Base-by-base conservation (phyloP, 2,329 filamentous ascomycete genomes). In the Aspergillus felis region DNA sequence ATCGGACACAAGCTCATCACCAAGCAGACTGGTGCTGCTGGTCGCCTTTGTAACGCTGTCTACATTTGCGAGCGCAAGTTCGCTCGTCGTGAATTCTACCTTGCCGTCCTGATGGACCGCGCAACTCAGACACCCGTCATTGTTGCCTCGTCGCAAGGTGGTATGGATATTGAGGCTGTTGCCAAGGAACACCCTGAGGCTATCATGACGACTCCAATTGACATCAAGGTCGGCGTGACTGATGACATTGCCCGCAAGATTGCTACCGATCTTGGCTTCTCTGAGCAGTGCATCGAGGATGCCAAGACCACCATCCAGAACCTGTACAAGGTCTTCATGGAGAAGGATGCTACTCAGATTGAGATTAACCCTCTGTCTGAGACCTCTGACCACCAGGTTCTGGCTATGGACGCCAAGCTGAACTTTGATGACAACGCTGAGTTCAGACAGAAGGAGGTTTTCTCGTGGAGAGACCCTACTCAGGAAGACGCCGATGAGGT, bases 31-130 rank as follows among this genome's bases (percentile, higher is more conserved):
- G 94, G 94, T 76, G 91, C 93, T 68, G 85, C 79, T 69, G 94
- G 94, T 74, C 91, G 94, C 77, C 86, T 96, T 76, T 99, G 94
- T 86, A 97, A 90, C 79, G 86, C 92, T 64, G 94, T 99, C 75
- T 97, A 96, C 84, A 97, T 99, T 76, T 96, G 93, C 81, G 94
- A 99, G 85, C 92, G 94, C 85, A 99, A 99, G 84, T 99, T 97
- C 74, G 94, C 94, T 69, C 92, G 94, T 68, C 89, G 94, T 74
- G 94, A 99, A 81, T 99, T 99, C 83, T 99, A 99, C 84, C 88
- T 99, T 58, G 94, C 94, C 72, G 89, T 99, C 72, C 88, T 99
- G 70, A 97, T 99, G 94, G 94, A 99, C 83, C 91, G 94, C 73
- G 86, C 84, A 66, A 88, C 89, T 53, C 94, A 97, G 81, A 84